Base-by-base conservation (phyloP, 179 eudicot genomes). In the Heliamphora pulchella region DNA sequence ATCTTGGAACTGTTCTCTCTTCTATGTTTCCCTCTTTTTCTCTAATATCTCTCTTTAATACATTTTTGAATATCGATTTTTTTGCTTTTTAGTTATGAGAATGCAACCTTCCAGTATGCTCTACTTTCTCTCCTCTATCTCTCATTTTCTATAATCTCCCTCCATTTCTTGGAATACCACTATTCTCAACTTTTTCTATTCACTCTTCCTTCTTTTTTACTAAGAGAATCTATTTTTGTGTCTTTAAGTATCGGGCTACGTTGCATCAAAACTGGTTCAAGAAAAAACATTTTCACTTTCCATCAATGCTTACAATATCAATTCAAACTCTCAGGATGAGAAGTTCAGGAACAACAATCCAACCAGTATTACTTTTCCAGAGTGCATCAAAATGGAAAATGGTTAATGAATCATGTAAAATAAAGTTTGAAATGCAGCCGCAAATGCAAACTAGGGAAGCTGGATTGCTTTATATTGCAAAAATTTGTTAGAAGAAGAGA, bases 351-450 rank as follows among this genome's bases (percentile, higher is more conserved):
- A n/a, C 20, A 61, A n/a, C 18, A 67, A 67, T 39, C 47, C 41
- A 67, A 13, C 71, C 46, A 41, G n/a, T 13, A 67, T 14, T 43
- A 5, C 5, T 41, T 67, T 13, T 43, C 15, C 48, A 41, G 5
- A 11, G 48, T 67, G 47, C 18, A 67, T 15, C 5, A 67, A 43
- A 39, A 9, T 68, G 73, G 15, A 47, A 46, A 5, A 1, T 39
- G 11, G 70, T 4, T 66, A 66, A 66, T 65, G 70, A 44, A 39
- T 20, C 75, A 72, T 18, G n/a, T 72, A 50, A n/a, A 53, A 73
- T 10, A 53, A 54, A 73, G 63, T 54, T 71, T 71, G 31, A 71
- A 73, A 57, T 0, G 11, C 63, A 73, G 10, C 76, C 6, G 10
- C 47, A 31, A 73, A 13, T 14, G 10, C 47, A 31, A 73, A 13